Base-by-base conservation (phyloP, 352 stramenopile genomes). In the Globisporangium splendens region DNA sequence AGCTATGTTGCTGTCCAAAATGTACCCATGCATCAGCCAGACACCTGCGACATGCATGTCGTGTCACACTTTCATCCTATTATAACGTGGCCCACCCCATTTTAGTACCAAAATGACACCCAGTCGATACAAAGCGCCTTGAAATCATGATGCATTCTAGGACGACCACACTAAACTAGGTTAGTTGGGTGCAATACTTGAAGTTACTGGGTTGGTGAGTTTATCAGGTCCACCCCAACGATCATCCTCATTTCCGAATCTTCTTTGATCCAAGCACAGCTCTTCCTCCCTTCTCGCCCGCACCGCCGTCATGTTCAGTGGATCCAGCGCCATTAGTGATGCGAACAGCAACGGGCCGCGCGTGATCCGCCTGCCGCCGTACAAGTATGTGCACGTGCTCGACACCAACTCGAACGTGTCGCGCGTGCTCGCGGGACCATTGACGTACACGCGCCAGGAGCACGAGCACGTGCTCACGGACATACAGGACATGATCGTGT, bases 341-440 rank as follows among this genome's bases (percentile, higher is more conserved):
- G 41, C 62, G 17, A 39, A 62, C 54, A 31, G 61, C 11, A 71
- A 67, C 28, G 77, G 79, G 13, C 77, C 79, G 18, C 83, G 79
- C 51, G 83, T 93, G 46, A 87, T 93, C 50, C 81, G 79, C 52
- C 68, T 93, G 20, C 66, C 83, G 46, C 80, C 83, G 0, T 90
- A 93, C 77, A 89, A 93, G 63, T 93, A 90, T 52, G 75, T 93
- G 1, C 77, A 93, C 59, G 75, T 93, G 61, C 83, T 91, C 8
- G 83, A 93, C 69, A 93, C 83, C 58, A 93, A 93, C 75, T 88
- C 78, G 47, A 93, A 93, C 49, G 81, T 93, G 15, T 85, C 83
- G 33, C 80, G 83, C 55, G 83, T 93, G 66, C 74, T 93, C 56
- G 82, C 73, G 0, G 83, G 83, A 0, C 83, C 83, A 49, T 68